Evolutionary conservation across 1,284 basidiomycete genomes (phyloP).

Genomic region (Chalciporus sp.): DNA sequence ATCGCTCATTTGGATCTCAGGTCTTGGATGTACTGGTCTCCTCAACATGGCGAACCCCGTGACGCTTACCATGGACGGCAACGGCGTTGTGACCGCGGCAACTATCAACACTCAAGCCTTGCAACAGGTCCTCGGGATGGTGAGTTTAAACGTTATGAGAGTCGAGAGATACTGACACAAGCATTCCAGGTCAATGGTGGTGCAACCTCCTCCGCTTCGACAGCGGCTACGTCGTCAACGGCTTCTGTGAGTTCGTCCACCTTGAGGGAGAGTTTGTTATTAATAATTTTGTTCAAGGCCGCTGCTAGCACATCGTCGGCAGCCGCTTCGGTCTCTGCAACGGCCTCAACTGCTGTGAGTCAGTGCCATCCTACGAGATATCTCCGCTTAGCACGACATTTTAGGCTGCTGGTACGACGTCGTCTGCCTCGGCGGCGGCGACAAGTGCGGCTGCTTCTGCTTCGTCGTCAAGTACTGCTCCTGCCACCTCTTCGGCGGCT

Average conservation of each 20-base stretch:
- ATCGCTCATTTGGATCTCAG: conserved; percentile 12
- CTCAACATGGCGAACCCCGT: conserved; percentile 28
- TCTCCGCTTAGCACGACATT: too few relatives aligned
- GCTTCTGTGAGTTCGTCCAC: too few relatives aligned
- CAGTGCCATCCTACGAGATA: too few relatives aligned
- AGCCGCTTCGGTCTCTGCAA: too few relatives aligned
- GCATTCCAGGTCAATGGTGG: conserved; percentile 4
- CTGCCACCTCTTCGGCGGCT: neutral
- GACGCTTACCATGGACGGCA: conserved; percentile 24
- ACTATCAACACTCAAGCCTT: conserved; percentile 23
- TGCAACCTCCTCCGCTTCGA: conserved; percentile 1
- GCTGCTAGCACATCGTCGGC: too few relatives aligned
- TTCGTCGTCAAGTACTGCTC: too few relatives aligned
- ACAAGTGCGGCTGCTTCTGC: neutral
- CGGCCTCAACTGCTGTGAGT: too few relatives aligned
- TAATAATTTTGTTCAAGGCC: too few relatives aligned
- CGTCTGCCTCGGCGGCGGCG: neutral
- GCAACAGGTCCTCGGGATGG: conserved; percentile 21
- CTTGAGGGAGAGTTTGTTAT: too few relatives aligned
- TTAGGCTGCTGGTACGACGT: too few relatives aligned
- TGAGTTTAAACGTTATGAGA: neutral
- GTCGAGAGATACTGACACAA: neutral
- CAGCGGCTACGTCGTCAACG: too few relatives aligned
- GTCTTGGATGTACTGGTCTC: conserved; percentile 22
- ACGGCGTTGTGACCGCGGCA: conserved; percentile 29